phyloP scores from a whole-genome alignment of 2,329 filamentous ascomycete genomes.

The Escovopsis sp. region DNA sequence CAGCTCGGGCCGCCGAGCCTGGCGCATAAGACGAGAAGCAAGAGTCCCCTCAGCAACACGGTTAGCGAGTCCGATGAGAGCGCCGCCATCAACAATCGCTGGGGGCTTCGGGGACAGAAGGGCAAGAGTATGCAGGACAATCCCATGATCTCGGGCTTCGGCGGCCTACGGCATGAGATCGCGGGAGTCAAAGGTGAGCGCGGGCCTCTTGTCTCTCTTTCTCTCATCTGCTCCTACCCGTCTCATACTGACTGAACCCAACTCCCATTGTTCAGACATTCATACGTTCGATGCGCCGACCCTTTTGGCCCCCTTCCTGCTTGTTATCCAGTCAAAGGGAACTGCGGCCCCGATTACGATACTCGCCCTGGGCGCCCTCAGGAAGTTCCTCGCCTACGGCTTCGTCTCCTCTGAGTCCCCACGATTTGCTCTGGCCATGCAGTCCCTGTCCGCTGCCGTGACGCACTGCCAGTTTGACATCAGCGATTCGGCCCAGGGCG shows the following conservation, averaged over 20 bases:
- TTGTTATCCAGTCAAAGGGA: constrained; percentile 91
- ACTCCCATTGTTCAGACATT: constrained; percentile 45
- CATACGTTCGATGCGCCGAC: constrained; percentile 76
- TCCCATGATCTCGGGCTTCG: constrained; percentile 88
- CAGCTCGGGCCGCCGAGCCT: constrained; percentile 35
- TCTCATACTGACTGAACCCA: constrained; percentile 1
- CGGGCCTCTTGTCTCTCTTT: not conserved
- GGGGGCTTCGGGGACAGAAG: constrained; percentile 88
- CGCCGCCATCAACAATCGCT: constrained; percentile 50
- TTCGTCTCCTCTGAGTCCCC: constrained; percentile 75
- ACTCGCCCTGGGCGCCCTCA: constrained; percentile 80
- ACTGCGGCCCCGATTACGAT: constrained; percentile 95
- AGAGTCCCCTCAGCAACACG: constrained; percentile 20
- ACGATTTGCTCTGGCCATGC: constrained; percentile 84
- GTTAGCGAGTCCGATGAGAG: constrained; percentile 33
- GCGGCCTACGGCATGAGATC: constrained; percentile 73
- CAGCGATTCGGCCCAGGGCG: constrained; percentile 85
- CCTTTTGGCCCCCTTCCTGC: constrained; percentile 82
- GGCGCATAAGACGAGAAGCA: constrained; percentile 24
- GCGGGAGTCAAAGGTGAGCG: constrained; percentile 62
- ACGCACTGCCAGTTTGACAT: constrained; percentile 97
- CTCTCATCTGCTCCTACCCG: not conserved
- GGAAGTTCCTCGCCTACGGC: constrained; percentile 92
- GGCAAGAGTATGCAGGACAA: constrained; percentile 97
- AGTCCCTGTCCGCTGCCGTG: constrained; percentile 82